These are phyloP conservation scores for Penicillium sp. DNA, from an alignment of 2,329 filamentous ascomycete genomes.

Conservation along the genomic window DNA sequence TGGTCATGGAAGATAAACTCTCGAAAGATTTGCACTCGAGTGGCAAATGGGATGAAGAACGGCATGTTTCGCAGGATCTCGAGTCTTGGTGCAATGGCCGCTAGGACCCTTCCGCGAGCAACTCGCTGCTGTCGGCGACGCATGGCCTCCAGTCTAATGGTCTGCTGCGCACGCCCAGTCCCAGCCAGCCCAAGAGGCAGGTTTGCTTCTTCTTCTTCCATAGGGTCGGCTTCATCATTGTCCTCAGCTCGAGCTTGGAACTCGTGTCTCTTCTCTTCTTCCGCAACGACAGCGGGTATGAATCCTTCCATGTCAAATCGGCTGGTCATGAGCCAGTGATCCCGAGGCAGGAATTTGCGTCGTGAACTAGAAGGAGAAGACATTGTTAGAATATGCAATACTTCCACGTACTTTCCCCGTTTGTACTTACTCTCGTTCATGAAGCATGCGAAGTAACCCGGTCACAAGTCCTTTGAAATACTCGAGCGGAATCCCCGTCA, in stretches of 20 bases:
- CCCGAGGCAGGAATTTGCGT: conserved; percentile 71
- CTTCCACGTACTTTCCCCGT: not conserved
- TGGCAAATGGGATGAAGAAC: conserved; percentile 90
- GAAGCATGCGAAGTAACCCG: conserved; percentile 75
- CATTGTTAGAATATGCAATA: not conserved
- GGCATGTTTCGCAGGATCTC: conserved; percentile 95
- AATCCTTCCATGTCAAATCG: conserved; percentile 84
- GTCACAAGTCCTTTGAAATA: conserved; percentile 77
- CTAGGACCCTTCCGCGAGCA: conserved; percentile 65
- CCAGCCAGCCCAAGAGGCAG: conserved; percentile 46
- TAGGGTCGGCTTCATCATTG: conserved; percentile 46
- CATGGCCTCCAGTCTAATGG: conserved; percentile 57
- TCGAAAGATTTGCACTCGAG: conserved; percentile 84
- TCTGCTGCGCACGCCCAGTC: conserved; percentile 58
- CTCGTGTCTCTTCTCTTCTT: conserved; percentile 72
- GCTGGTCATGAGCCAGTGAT: conserved; percentile 91
- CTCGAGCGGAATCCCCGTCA: conserved; percentile 68
- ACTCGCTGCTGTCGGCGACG: conserved; percentile 61
- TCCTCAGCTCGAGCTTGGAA: conserved; percentile 61
- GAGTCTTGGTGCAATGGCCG: conserved; percentile 75
- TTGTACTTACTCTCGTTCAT: conserved; percentile 66
- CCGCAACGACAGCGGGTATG: conserved; percentile 75
- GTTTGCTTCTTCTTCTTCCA: conserved; percentile 32
- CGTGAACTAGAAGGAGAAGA: conserved; percentile 53
- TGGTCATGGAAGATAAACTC: conserved; percentile 88